A percentile compares a stretch with the other conserved stretches of the same genome.
Conservation (phyloP, 306 rosid species). For the Ormosia semicastrata region DNA sequence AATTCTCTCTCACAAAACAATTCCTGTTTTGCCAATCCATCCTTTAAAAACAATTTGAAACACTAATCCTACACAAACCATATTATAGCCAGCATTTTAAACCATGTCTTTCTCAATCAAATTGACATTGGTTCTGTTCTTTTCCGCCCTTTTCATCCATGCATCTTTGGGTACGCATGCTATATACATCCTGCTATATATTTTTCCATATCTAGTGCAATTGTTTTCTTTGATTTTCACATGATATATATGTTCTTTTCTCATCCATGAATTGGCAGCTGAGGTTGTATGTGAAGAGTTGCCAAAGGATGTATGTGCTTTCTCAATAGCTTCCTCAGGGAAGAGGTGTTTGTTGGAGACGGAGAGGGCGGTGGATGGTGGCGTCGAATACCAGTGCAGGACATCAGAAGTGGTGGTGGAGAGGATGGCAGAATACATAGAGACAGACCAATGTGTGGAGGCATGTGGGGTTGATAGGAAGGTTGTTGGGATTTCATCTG, state of each 20-base stretch:
- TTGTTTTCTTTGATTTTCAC: neutral
- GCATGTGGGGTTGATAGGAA: constrained; percentile 77
- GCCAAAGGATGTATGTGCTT: constrained; percentile 59
- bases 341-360: constrained; percentile 86
- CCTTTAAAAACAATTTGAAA: neutral
- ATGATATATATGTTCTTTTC: neutral
- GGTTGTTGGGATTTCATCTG: constrained; percentile 77
- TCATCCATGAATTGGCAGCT: constrained; percentile 21
- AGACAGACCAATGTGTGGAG: constrained; percentile 59
- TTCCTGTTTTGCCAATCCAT: neutral
- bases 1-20: neutral
- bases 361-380: constrained; percentile 31
- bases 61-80: neutral
- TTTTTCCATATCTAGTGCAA: neutral
- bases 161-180: constrained; percentile 49
- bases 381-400: constrained; percentile 58
- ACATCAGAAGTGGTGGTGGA: constrained; percentile 79
- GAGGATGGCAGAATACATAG: constrained; percentile 65
- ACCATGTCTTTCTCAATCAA: constrained; percentile 50
- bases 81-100: neutral
- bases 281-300: constrained; percentile 67
- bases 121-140: constrained; percentile 40
- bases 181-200: neutral
- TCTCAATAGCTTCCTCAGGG: constrained; percentile 79
- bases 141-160: constrained; percentile 52